Evolutionary conservation across 768 basidiomycete species (phyloP), one percentile per base, ranked within the genome.

Genomic region (Tulasnella sp.): DNA sequence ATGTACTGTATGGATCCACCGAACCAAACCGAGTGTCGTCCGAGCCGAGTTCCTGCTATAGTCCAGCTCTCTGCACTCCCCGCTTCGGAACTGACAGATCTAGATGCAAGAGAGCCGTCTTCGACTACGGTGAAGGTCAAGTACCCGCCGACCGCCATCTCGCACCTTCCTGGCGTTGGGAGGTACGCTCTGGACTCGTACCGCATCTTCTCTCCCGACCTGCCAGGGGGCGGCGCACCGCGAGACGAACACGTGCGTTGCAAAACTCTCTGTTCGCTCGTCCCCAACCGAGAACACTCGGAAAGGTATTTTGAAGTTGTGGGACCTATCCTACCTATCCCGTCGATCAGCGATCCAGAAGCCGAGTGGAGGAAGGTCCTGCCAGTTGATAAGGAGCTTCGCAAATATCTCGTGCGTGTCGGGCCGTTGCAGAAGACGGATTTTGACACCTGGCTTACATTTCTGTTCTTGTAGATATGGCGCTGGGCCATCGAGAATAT

Each of bases 151-250:
- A 80, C 79, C 9, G 72, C 77, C 10, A 71, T 82, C 56, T 79
- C 80, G 42, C 77, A 82, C 64, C 75, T 83, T 26, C 81, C 83
- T 0, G 85, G 85, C 0, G 74, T 81, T 1, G 86, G 87, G 0
- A 72, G 74, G 2, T 89, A 88, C 61, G 87, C 87, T 0, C 74
- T 85, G 1, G 86, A 88, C 67, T 86, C 83, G 3, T 85, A 86
- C 65, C 77, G 84, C 42, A 86, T 88, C 19, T 88, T 85, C 68
- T 85, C 63, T 26, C 60, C 65, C 29, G 44, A 66, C 1, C 44
- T 68, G 15, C 48, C 58, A 23, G 70, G 70, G 2, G 47, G 61
- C 3, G 70, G 70, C 0, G 70, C 58, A 29, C 68, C 70, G 3
- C 47, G 51, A 15, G 27, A 65, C 1, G 70, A 69, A 44, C 51